Evolutionary conservation across 129 eudicot species (phyloP).

Genomic region (Tanacetum coccineum): DNA sequence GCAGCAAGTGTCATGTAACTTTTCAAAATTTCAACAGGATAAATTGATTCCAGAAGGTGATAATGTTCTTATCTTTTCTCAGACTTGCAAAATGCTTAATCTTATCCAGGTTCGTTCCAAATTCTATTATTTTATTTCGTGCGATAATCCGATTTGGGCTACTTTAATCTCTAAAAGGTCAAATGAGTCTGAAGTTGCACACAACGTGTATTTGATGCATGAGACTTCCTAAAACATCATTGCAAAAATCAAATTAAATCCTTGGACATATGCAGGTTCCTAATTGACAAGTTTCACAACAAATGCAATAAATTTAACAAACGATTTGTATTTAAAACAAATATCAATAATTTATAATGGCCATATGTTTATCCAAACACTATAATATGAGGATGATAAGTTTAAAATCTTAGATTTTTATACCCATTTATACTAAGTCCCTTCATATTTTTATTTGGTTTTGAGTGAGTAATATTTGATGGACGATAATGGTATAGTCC

Average conservation of each 20-base stretch:
- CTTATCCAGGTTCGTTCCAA: constrained; percentile 59
- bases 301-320: too few species aligned
- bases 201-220: background rate
- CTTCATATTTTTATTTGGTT: background rate
- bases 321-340: too few species aligned
- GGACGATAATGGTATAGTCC: background rate
- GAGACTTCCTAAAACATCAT: background rate
- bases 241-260: background rate
- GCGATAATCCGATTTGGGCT: too few species aligned
- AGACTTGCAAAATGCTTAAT: too few species aligned
- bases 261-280: too few species aligned
- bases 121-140: too few species aligned
- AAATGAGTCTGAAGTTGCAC: background rate
- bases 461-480: constrained; percentile 1
- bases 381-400: too few species aligned
- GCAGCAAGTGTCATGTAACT: constrained; percentile 9
- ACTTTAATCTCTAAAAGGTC: background rate
- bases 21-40: constrained; percentile 38
- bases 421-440: background rate
- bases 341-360: too few species aligned
- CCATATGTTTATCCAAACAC: too few species aligned
- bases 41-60: constrained; percentile 75
- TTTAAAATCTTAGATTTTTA: too few species aligned
- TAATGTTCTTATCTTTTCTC: too few species aligned
- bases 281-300: too few species aligned